Percentiles rank a stretch among this genome's conserved stretches.
phyloP scores from a whole-genome alignment of 2,329 filamentous ascomycete genomes.

The Aspergillus neotritici region DNA sequence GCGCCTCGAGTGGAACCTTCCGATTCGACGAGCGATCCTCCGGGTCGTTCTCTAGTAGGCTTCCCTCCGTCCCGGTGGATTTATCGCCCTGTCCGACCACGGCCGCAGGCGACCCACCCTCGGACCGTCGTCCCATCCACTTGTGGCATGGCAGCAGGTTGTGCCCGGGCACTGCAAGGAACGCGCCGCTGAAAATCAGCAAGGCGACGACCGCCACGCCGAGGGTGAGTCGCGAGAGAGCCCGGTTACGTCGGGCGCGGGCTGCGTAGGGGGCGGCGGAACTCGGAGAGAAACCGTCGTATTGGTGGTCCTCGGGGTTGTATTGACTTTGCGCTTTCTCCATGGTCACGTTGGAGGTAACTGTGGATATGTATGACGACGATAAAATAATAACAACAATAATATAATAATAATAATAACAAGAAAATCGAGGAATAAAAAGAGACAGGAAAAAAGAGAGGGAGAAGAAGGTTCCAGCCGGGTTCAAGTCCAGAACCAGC shows the following conservation, averaged over 20 bases:
- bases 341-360: slow-evolving; percentile 5
- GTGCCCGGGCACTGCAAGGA: slow-evolving; percentile 3
- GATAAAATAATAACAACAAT: slow-evolving; percentile 1
- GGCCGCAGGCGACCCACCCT: background rate
- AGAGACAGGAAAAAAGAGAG: background rate
- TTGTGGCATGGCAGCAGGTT: slow-evolving; percentile 7
- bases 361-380: background rate
- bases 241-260: slow-evolving; percentile 9
- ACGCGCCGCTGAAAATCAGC: slow-evolving; percentile 8
- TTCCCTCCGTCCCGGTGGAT: too few relatives aligned
- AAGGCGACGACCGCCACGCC: slow-evolving; percentile 9
- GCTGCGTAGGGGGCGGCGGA: slow-evolving; percentile 1
- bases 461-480: background rate
- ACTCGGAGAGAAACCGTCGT: slow-evolving; percentile 4
- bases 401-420: background rate
- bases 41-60: background rate
- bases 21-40: background rate
- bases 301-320: background rate
- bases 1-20: slow-evolving; percentile 74
- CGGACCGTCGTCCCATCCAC: background rate
- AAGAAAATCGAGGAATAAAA: background rate
- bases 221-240: slow-evolving; percentile 5
- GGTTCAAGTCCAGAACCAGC: background rate
- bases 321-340: slow-evolving; percentile 7
- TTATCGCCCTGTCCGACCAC: too few relatives aligned